Evolutionary conservation across 345 rosid genomes (phyloP).

Genomic region (Ceriops zippeliana): DNA sequence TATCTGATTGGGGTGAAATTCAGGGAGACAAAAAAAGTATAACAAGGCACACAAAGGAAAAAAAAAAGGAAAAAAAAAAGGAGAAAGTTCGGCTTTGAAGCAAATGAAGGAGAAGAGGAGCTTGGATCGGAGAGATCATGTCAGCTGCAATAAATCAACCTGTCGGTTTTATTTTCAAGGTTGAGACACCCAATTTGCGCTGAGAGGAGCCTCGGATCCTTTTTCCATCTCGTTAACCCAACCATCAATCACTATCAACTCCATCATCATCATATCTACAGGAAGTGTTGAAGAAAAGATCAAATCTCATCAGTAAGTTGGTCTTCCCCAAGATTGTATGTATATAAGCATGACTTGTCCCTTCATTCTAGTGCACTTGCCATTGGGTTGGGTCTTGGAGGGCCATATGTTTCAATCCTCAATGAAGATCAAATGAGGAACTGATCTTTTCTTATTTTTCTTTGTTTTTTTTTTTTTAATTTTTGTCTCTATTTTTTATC

Average conservation of each 20-base stretch:
- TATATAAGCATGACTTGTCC: constrained; percentile 30
- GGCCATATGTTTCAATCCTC: constrained; percentile 33
- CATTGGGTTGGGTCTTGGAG: constrained; percentile 23
- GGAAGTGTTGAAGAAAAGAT: constrained; percentile 29
- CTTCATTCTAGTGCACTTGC: constrained; percentile 22
- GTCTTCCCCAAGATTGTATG: constrained; percentile 25
- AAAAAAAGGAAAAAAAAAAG: background rate
- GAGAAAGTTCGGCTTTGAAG: constrained; percentile 19
- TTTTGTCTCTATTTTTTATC: background rate
- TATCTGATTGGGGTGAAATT: background rate
- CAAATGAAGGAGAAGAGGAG: constrained; percentile 46
- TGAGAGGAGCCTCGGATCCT: constrained; percentile 97
- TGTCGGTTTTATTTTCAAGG: constrained; percentile 38
- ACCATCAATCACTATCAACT: constrained; percentile 24
- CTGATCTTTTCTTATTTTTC: constrained; percentile 10
- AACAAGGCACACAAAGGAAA: background rate
- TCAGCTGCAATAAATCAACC: constrained; percentile 60
- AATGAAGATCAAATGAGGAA: constrained; percentile 17
- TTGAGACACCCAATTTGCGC: constrained; percentile 46
- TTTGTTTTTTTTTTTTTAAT: constrained; percentile 2
- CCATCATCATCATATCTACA: constrained; percentile 23
- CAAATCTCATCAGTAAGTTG: constrained; percentile 31
- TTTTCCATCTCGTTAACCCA: constrained; percentile 50
- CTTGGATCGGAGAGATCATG: constrained; percentile 90
- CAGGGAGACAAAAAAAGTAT: background rate